These are phyloP conservation scores for Aspergillus intermedius DNA, from an alignment of 2,329 filamentous ascomycete species.

Conservation along the genomic window DNA sequence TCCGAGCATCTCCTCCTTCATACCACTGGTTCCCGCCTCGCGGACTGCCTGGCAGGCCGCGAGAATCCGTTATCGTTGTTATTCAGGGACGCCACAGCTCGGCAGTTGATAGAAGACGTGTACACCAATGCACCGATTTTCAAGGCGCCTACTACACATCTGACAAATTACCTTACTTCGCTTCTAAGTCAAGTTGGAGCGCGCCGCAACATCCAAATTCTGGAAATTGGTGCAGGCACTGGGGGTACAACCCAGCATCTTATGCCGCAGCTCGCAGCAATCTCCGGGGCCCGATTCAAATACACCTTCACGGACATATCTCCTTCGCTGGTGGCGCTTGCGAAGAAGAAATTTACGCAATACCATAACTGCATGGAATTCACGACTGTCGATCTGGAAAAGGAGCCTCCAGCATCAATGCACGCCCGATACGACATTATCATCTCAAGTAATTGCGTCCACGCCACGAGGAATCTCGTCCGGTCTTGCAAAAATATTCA, in stretches of 20 bases:
- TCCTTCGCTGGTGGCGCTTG: constrained; percentile 24
- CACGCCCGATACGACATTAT: constrained; percentile 17
- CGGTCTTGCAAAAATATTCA: constrained; percentile 14
- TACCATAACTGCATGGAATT: constrained; percentile 22
- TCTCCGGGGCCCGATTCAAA: constrained; percentile 22
- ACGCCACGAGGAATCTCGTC: constrained; percentile 22
- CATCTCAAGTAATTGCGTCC: constrained; percentile 26
- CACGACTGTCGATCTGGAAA: constrained; percentile 19
- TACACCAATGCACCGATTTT: constrained; percentile 31
- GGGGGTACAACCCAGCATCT: constrained; percentile 31
- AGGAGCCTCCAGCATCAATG: constrained; percentile 19
- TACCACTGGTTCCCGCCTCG: constrained; percentile 21
- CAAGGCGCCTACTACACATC: constrained; percentile 26
- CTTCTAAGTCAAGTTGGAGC: constrained; percentile 12
- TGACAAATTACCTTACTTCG: constrained; percentile 2
- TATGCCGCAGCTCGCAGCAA: constrained; percentile 18
- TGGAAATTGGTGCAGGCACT: constrained; percentile 37
- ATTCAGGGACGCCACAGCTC: constrained; percentile 32
- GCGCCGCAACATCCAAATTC: constrained; percentile 23
- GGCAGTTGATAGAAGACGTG: constrained; percentile 33
- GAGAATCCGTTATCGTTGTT: constrained; percentile 35
- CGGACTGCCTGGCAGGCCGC: constrained; percentile 21
- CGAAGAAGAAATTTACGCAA: constrained; percentile 20
- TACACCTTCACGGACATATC: constrained; percentile 37
- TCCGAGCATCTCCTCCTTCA: constrained; percentile 27